Evolutionary conservation across 768 basidiomycete species (phyloP), one percentile per base, ranked within the genome.

Genomic region (Terana coerulea): DNA sequence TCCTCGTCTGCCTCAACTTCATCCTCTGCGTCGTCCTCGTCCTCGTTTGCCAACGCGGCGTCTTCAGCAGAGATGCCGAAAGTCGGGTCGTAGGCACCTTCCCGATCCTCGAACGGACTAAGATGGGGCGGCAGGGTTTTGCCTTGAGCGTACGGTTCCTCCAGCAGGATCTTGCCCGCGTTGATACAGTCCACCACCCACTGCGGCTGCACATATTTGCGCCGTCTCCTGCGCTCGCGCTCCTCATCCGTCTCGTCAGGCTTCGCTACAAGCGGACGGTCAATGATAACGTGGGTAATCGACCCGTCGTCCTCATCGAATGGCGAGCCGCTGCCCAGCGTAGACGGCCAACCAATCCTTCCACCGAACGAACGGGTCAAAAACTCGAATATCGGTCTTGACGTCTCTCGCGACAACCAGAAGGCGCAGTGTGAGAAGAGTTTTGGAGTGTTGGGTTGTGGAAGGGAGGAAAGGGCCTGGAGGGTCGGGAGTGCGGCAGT

Each of bases 121-220:
- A 99, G 68, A 72, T 99, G 97, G 24, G 97, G 94, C 2, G 97
- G 97, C 28, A 98, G 79, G 2, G 80, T 79, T 57, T 81, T 80
- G 2, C 94, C 97, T 62, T 93, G 94, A 21, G 74, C 77, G 64
- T 98, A 98, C 24, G 78, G 76, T 54, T 89, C 94, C 60, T 94
- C 90, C 0, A 91, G 77, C 25, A 98, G 76, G 52, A 95, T 78
- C 66, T 80, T 89, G 9, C 86, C 84, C 7, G 83, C 79, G 66
- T 99, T 99, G 65, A 97, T 84, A 67, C 90, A 97, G 66, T 99
- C 97, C 30, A 92, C 91, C 28, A 97, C 79, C 97, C 97, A 98
- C 68, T 98, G 95, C 10, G 97, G 97, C 68, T 98, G 97, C 15
- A 98, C 79, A 67, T 88, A 91, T 64, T 90, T 92, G 61, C 93